phyloP scores from a whole-genome alignment of 2,329 filamentous ascomycete genomes.

The Curvularia spicifera region DNA sequence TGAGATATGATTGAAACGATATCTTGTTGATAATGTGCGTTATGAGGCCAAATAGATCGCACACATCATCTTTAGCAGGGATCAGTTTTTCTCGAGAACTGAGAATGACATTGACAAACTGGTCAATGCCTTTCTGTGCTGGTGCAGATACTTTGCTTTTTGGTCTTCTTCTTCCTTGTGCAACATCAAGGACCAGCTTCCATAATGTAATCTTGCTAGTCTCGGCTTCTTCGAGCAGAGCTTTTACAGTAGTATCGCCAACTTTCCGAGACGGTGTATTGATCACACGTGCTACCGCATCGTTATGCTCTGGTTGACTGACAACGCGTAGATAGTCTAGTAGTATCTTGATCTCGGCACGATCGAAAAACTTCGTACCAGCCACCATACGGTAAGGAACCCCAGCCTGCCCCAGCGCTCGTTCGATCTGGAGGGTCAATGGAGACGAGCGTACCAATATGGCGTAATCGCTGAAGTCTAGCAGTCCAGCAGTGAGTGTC shows the following conservation, averaged over 20 bases:
- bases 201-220: constrained; percentile 73
- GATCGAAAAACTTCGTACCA: constrained; percentile 89
- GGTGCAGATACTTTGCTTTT: constrained; percentile 62
- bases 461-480: constrained; percentile 79
- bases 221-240: constrained; percentile 78
- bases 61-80: constrained; percentile 49
- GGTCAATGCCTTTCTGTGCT: constrained; percentile 63
- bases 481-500: constrained; percentile 73
- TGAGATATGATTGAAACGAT: constrained; percentile 75
- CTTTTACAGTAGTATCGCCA: constrained; percentile 78
- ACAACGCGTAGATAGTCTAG: constrained; percentile 89
- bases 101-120: constrained; percentile 66
- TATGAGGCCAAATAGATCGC: constrained; percentile 57
- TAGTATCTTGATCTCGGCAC: constrained; percentile 83
- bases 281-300: constrained; percentile 81
- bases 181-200: constrained; percentile 69
- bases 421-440: constrained; percentile 85
- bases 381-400: constrained; percentile 93
- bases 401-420: constrained; percentile 77
- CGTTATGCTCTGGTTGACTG: constrained; percentile 83
- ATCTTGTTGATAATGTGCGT: constrained; percentile 68
- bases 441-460: constrained; percentile 85
- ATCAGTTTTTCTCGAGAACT: constrained; percentile 62
- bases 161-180: constrained; percentile 59
- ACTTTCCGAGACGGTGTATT: constrained; percentile 83